Conservation (phyloP, 2,329 filamentous ascomycete species). For the Colletotrichum lupini region DNA sequence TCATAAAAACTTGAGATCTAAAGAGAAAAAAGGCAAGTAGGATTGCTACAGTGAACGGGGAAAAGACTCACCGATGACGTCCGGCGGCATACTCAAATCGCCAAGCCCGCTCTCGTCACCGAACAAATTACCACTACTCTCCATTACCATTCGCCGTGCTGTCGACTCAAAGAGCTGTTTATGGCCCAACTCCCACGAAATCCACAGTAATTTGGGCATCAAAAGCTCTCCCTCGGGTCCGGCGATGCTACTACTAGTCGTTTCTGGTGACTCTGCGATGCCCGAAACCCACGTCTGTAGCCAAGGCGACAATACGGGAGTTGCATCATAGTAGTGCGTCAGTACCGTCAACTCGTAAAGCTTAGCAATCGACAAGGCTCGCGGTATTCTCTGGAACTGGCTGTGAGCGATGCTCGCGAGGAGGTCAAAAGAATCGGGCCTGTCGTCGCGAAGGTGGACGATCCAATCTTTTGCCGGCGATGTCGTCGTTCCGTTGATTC, state of each 20-base stretch:
- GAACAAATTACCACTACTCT: conserved; percentile 27
- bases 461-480: conserved; percentile 37
- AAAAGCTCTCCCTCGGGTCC: conserved; percentile 6
- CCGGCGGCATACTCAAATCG: conserved; percentile 36
- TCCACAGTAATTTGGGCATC: conserved; percentile 44
- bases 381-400: conserved; percentile 41
- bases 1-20: not conserved
- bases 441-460: conserved; percentile 45
- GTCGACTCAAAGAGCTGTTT: conserved; percentile 39
- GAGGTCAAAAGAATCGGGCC: conserved; percentile 41
- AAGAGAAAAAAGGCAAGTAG: not conserved
- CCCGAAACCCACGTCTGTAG: conserved; percentile 37
- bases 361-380: conserved; percentile 36
- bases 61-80: conserved; percentile 37
- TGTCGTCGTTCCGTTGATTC: not conserved
- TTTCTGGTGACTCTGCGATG: conserved; percentile 33
- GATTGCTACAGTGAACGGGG: too few species aligned
- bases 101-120: conserved; percentile 15
- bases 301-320: conserved; percentile 41
- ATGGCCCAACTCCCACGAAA: conserved; percentile 46
- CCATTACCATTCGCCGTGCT: conserved; percentile 40
- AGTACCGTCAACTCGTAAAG: conserved; percentile 44
- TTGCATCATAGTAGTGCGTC: conserved; percentile 46
- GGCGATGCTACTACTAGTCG: not conserved
- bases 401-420: conserved; percentile 47